A percentile compares a stretch with the other conserved stretches of the same genome.
These are phyloP conservation scores for Phytophthora multivora DNA, from an alignment of 352 stramenopile species.

Conservation along the genomic window DNA sequence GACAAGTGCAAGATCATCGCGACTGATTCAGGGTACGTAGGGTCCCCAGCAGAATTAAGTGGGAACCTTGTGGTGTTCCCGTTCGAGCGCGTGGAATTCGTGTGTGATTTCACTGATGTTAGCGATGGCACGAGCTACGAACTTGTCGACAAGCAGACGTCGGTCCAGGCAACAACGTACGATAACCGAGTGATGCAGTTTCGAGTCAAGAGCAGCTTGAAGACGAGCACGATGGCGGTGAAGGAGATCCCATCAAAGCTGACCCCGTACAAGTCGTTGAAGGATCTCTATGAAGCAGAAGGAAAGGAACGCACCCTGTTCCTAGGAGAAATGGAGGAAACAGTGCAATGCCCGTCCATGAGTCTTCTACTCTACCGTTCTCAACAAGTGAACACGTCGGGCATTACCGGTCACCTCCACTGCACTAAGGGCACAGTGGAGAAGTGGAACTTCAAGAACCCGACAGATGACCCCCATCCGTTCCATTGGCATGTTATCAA, in stretches of 20 bases:
- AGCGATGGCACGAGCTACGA: constrained; percentile 50
- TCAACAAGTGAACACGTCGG: constrained; percentile 58
- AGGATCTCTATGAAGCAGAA: constrained; percentile 50
- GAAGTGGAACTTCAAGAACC: constrained; percentile 67
- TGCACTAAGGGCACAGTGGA: constrained; percentile 80
- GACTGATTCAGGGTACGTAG: constrained; percentile 63
- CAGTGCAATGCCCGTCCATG: constrained; percentile 37
- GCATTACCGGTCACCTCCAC: constrained; percentile 41
- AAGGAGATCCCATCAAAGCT: constrained; percentile 44
- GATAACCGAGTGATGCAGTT: constrained; percentile 55
- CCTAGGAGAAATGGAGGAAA: constrained; percentile 57
- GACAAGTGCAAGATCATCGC: constrained; percentile 62
- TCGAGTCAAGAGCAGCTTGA: constrained; percentile 40
- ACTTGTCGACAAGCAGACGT: constrained; percentile 47
- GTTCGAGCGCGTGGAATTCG: constrained; percentile 60
- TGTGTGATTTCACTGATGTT: constrained; percentile 57
- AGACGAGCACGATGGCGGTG: constrained; percentile 41
- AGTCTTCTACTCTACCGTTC: constrained; percentile 37
- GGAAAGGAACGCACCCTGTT: constrained; percentile 58
- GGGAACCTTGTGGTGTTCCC: constrained; percentile 41
- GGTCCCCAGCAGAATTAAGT: constrained; percentile 20
- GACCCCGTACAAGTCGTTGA: constrained; percentile 55
- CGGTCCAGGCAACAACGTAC: constrained; percentile 50
- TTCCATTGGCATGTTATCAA: constrained; percentile 86
- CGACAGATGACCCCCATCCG: constrained; percentile 67